Evolutionary conservation across 1,139 yeast species (phyloP).

Genomic region (Debaryomycetaceae sp.): DNA sequence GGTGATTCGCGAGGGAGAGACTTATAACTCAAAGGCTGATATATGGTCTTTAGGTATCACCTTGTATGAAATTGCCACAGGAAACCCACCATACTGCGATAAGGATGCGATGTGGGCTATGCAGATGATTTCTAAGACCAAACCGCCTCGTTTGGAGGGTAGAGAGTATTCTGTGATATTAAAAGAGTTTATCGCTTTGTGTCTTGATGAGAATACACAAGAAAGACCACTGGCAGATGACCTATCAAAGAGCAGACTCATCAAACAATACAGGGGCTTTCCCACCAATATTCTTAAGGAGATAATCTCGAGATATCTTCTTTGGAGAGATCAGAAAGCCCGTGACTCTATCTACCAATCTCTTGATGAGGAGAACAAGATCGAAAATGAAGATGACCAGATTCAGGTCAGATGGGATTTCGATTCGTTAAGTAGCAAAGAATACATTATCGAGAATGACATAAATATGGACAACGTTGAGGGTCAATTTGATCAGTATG

Average conservation of each 20-base stretch:
- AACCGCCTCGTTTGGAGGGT: conserved; percentile 94
- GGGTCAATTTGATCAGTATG: conserved; percentile 18
- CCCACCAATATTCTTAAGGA: conserved; percentile 68
- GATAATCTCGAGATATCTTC: conserved; percentile 70
- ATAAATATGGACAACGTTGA: conserved; percentile 49
- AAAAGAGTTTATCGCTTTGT: conserved; percentile 86
- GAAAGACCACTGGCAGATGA: conserved; percentile 90
- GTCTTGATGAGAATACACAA: conserved; percentile 89
- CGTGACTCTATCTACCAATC: conserved; percentile 47
- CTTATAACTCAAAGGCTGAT: conserved; percentile 82
- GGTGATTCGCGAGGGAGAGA: conserved; percentile 89
- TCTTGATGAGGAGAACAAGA: conserved; percentile 28
- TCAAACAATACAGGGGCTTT: conserved; percentile 55
- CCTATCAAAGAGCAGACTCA: conserved; percentile 66
- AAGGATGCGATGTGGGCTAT: conserved; percentile 94
- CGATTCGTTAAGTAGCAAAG: conserved; percentile 70
- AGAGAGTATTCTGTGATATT: conserved; percentile 69
- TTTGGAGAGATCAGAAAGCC: conserved; percentile 67
- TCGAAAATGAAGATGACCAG: conserved; percentile 18
- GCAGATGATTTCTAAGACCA: conserved; percentile 87
- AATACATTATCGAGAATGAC: conserved; percentile 67
- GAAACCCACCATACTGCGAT: conserved; percentile 96
- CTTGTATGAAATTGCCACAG: conserved; percentile 90
- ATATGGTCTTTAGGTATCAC: conserved; percentile 96
- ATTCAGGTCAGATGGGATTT: conserved; percentile 87